These are phyloP conservation scores for Termitomyces sp. DNA, from an alignment of 768 basidiomycete genomes.

Conservation along the genomic window DNA sequence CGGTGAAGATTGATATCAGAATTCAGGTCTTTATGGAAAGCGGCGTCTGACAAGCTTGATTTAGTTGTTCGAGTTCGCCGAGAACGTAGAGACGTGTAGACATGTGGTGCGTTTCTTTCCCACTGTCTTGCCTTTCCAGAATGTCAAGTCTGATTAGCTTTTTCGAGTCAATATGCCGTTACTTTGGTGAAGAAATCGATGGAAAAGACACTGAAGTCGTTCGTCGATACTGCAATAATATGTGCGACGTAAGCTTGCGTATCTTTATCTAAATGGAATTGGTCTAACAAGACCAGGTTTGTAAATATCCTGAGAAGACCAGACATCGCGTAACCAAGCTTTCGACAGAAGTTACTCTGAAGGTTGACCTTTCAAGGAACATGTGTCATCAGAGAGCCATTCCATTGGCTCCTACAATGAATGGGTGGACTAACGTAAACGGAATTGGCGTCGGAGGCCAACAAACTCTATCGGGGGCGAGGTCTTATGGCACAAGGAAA, in stretches of 20 bases:
- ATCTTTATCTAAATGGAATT: neutral
- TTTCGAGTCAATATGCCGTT: constrained; percentile 66
- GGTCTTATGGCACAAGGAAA: constrained; percentile 10
- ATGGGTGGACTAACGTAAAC: neutral
- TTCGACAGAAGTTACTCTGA: constrained; percentile 29
- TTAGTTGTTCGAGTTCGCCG: constrained; percentile 47
- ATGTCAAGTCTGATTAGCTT: neutral
- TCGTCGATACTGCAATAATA: constrained; percentile 59
- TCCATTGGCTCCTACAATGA: neutral
- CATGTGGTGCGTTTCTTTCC: constrained; percentile 55
- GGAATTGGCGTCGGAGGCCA: neutral
- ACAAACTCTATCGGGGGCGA: neutral
- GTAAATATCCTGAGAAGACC: constrained; percentile 74
- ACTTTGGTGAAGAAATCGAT: constrained; percentile 74
- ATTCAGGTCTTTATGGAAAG: neutral
- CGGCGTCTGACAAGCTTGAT: neutral
- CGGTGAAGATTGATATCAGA: constrained; percentile 36
- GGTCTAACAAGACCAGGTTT: constrained; percentile 44
- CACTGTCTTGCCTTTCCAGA: neutral
- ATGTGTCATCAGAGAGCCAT: neutral
- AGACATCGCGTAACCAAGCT: constrained; percentile 46
- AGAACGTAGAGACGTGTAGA: constrained; percentile 56
- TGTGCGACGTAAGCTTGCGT: constrained; percentile 69
- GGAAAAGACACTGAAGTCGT: constrained; percentile 37
- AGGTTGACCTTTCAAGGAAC: constrained; percentile 19